These are phyloP conservation scores for Pilobolus umbonatus DNA, from an alignment of 192 early-diverging fungal species.

Conservation along the genomic window DNA sequence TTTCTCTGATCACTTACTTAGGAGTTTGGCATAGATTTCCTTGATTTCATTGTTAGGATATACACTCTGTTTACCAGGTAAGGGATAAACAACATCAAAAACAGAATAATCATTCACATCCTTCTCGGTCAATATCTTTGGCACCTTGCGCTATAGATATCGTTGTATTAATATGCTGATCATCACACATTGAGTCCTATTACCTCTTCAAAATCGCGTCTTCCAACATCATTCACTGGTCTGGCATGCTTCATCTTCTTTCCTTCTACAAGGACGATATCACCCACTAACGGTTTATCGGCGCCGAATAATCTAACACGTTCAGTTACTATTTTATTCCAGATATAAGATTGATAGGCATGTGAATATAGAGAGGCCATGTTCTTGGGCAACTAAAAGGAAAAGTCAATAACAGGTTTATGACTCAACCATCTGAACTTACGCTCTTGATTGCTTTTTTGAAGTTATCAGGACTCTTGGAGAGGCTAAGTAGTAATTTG, in stretches of 20 bases:
- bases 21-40: slow-evolving; percentile 59
- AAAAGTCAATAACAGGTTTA: slow-evolving; percentile 7
- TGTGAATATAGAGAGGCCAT: slow-evolving; percentile 91
- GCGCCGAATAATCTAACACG: slow-evolving; percentile 66
- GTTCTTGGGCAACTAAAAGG: slow-evolving; percentile 69
- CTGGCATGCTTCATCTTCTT: slow-evolving; percentile 11
- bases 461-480: slow-evolving; percentile 35
- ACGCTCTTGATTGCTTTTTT: slow-evolving; percentile 61
- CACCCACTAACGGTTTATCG: slow-evolving; percentile 68
- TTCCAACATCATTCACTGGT: slow-evolving; percentile 23
- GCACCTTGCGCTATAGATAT: slow-evolving; percentile 12
- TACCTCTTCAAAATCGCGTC: neutral
- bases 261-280: slow-evolving; percentile 62
- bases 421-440: slow-evolving; percentile 13
- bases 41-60: slow-evolving; percentile 78
- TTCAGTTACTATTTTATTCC: slow-evolving; percentile 83
- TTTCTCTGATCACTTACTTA: slow-evolving; percentile 42
- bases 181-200: neutral
- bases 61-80: slow-evolving; percentile 73
- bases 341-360: slow-evolving; percentile 92
- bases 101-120: slow-evolving; percentile 69
- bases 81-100: slow-evolving; percentile 87
- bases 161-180: neutral
- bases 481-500: slow-evolving; percentile 9
- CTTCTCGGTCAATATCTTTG: slow-evolving; percentile 61